Conservation (phyloP, 1,284 basidiomycete genomes). For the Violaceomyces palustris region DNA sequence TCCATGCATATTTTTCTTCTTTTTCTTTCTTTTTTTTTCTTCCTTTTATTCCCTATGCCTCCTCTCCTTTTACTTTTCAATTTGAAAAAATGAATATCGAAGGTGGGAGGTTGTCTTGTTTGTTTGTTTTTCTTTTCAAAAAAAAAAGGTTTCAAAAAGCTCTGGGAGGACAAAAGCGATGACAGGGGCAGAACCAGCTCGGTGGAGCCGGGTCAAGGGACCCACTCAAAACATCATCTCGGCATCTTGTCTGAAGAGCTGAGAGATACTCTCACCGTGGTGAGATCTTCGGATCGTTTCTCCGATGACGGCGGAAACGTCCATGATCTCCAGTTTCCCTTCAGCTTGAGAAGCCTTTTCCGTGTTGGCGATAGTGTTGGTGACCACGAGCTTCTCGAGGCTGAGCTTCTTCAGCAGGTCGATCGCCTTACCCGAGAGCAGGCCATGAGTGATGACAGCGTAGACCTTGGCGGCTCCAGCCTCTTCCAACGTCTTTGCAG, state of each 20-base stretch:
- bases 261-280: constrained; percentile 70
- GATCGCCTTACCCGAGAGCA: constrained; percentile 81
- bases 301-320: constrained; percentile 83
- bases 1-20: too few species aligned
- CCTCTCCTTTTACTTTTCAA: too few species aligned
- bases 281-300: constrained; percentile 95
- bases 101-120: too few species aligned
- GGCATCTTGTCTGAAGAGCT: constrained; percentile 49
- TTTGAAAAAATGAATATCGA: too few species aligned
- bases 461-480: constrained; percentile 83
- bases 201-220: too few species aligned
- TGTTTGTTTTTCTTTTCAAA: too few species aligned
- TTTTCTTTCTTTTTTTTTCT: too few species aligned
- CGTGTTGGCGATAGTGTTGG: constrained; percentile 69
- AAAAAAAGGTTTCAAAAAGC: too few species aligned
- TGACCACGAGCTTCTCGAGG: constrained; percentile 80
- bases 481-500: constrained; percentile 76
- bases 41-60: too few species aligned
- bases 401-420: constrained; percentile 71
- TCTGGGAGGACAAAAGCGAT: too few species aligned
- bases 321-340: constrained; percentile 62
- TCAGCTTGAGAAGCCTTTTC: constrained; percentile 55
- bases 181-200: too few species aligned
- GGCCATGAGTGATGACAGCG: constrained; percentile 85
- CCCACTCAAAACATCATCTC: constrained; percentile 43